These are phyloP conservation scores for Phytophthora pisi DNA, from an alignment of 352 stramenopile genomes.

Conservation along the genomic window DNA sequence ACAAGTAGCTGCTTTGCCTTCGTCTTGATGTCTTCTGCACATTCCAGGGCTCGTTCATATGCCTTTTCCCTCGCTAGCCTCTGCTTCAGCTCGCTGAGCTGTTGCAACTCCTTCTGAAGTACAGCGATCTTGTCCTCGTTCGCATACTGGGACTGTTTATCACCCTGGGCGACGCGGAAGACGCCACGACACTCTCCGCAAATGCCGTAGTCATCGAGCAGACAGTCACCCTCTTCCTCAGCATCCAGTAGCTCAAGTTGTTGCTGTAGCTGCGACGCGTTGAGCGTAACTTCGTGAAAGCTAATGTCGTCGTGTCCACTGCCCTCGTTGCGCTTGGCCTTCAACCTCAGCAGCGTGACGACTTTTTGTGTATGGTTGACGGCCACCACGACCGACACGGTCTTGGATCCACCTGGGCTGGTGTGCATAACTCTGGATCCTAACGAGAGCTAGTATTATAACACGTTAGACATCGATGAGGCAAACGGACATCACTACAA, in stretches of 20 bases:
- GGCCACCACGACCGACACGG: conserved; percentile 25
- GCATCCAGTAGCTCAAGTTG: conserved; percentile 31
- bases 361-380: conserved; percentile 31
- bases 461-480: not conserved
- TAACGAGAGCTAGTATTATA: conserved; percentile 21
- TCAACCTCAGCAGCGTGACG: conserved; percentile 26
- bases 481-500: not conserved
- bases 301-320: conserved; percentile 1
- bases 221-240: conserved; percentile 20
- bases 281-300: conserved; percentile 40
- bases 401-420: conserved; percentile 14
- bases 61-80: conserved; percentile 38
- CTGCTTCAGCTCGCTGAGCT: conserved; percentile 36
- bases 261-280: conserved; percentile 33
- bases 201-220: conserved; percentile 45
- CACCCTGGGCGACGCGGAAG: conserved; percentile 47
- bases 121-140: conserved; percentile 33
- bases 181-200: conserved; percentile 55
- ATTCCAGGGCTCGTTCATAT: conserved; percentile 38
- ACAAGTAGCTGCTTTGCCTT: conserved; percentile 29
- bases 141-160: conserved; percentile 26
- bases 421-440: conserved; percentile 32
- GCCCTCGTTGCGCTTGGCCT: conserved; percentile 10
- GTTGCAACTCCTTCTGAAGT: conserved; percentile 24
- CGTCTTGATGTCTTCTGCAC: conserved; percentile 35